Evolutionary conservation across 2,329 filamentous ascomycete genomes (phyloP).

Genomic region (Amylocarpus encephaloides): DNA sequence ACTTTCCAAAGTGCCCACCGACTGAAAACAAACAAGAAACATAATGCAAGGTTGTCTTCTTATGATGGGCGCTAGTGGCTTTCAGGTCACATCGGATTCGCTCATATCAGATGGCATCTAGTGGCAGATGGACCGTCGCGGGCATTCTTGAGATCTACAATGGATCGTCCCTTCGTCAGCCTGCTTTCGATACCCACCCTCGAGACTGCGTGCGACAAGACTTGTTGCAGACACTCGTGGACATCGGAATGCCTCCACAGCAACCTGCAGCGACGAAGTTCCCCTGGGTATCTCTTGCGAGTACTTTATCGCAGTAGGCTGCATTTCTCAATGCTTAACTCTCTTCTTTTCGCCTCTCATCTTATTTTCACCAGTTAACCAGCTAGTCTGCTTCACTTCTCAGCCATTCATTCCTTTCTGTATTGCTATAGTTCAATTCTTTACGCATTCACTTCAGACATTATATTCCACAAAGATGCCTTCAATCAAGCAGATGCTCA

Average conservation of each 20-base stretch:
- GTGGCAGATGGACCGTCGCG: background rate
- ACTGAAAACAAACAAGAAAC: background rate
- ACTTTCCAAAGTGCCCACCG: background rate
- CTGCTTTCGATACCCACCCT: background rate
- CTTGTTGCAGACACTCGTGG: background rate
- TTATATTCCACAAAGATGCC: slow-evolving; percentile 12
- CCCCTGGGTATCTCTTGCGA: background rate
- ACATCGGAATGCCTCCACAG: background rate
- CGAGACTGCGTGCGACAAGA: background rate
- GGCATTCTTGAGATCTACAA: background rate
- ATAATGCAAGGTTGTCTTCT: background rate
- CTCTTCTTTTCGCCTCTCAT: slow-evolving; percentile 1
- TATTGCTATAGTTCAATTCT: background rate
- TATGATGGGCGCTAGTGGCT: background rate
- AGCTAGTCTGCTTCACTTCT: slow-evolving; percentile 10
- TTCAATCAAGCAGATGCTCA: slow-evolving; percentile 9
- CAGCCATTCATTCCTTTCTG: slow-evolving; percentile 6
- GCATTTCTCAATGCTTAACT: background rate
- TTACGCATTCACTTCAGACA: slow-evolving; percentile 7
- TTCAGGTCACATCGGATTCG: background rate
- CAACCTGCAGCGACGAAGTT: background rate
- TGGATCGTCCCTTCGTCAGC: background rate
- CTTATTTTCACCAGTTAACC: background rate
- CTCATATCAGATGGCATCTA: background rate
- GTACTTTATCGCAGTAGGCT: background rate